Percentiles rank a stretch among this genome's conserved stretches.
phyloP scores from a whole-genome alignment of 768 basidiomycete genomes.

The Hortiboletus campestris region DNA sequence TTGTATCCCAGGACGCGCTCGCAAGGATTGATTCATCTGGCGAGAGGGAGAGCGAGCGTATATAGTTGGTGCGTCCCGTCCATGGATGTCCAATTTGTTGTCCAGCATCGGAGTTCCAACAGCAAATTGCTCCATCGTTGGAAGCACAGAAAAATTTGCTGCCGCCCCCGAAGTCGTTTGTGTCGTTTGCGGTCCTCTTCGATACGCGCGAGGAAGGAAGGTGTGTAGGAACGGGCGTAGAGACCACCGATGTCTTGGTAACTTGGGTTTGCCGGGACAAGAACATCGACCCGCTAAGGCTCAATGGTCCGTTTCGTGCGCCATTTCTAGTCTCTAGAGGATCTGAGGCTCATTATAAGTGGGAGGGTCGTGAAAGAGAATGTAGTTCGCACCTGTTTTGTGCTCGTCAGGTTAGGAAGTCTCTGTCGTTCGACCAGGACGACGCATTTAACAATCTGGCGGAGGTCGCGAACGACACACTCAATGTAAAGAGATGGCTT shows the following conservation, averaged over 20 bases:
- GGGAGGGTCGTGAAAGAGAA: no score
- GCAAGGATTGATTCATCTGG: no score
- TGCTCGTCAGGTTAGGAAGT: conserved; percentile 81
- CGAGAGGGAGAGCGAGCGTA: no score
- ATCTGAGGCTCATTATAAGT: conserved; percentile 41
- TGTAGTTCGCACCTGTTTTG: conserved; percentile 64
- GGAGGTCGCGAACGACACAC: conserved; percentile 75
- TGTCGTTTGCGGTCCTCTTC: conserved; percentile 93
- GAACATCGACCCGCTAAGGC: conserved; percentile 30
- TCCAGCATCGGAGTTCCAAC: no score
- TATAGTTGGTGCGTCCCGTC: no score
- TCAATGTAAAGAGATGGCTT: conserved; percentile 65
- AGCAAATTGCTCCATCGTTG: no score
- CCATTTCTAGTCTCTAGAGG: conserved; percentile 92
- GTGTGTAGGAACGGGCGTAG: conserved; percentile 25
- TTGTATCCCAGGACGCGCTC: no score
- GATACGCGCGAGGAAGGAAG: conserved; percentile 65
- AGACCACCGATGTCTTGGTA: conserved; percentile 11
- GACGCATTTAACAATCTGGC: conserved; percentile 73
- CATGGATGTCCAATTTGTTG: no score
- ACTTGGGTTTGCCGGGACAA: conserved; percentile 41
- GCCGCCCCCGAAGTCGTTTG: conserved; percentile 84
- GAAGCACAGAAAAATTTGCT: no score
- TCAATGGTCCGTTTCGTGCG: conserved; percentile 61
- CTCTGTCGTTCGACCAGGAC: conserved; percentile 88